Percentiles rank a stretch among this genome's conserved stretches.
Conservation (phyloP, 345 rosid species). For the Moricandia moricandioides region DNA sequence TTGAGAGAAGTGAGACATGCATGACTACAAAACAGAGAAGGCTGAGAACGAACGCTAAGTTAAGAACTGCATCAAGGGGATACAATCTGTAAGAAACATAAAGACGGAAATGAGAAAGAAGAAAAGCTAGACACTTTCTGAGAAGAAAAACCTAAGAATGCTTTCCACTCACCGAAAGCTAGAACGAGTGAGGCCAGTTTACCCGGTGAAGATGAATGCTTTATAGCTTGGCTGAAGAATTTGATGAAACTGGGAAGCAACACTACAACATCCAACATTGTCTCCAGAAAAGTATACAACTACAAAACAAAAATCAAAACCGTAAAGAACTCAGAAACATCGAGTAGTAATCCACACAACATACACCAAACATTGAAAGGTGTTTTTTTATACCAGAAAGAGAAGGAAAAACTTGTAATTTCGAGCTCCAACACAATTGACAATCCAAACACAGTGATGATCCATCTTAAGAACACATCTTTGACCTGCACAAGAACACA, state of each 20-base stretch:
- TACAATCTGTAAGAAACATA: conserved; percentile 62
- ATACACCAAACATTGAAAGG: neutral
- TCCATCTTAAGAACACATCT: conserved; percentile 99
- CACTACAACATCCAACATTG: conserved; percentile 57
- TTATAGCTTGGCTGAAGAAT: conserved; percentile 57
- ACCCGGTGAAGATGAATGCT: conserved; percentile 57
- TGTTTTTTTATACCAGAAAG: conserved; percentile 57
- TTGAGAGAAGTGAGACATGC: conserved; percentile 76
- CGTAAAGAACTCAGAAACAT: neutral
- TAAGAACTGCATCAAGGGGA: conserved; percentile 84
- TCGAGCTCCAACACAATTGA: conserved; percentile 86
- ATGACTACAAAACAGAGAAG: conserved; percentile 85
- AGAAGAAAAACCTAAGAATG: neutral
- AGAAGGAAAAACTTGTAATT: conserved; percentile 95
- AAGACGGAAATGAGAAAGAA: conserved; percentile 37
- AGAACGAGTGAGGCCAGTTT: conserved; percentile 65
- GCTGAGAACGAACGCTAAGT: conserved; percentile 79
- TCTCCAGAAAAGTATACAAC: conserved; percentile 89
- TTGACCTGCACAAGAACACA: conserved; percentile 53
- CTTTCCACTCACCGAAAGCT: conserved; percentile 64
- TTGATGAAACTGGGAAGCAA: conserved; percentile 70
- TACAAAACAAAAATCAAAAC: conserved; percentile 1
- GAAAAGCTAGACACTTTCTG: conserved; percentile 3
- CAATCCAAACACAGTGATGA: conserved; percentile 97
- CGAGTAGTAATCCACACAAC: neutral